These are phyloP conservation scores for Parathielavia appendiculata DNA, from an alignment of 495 filamentous ascomycete species.

Conservation along the genomic window DNA sequence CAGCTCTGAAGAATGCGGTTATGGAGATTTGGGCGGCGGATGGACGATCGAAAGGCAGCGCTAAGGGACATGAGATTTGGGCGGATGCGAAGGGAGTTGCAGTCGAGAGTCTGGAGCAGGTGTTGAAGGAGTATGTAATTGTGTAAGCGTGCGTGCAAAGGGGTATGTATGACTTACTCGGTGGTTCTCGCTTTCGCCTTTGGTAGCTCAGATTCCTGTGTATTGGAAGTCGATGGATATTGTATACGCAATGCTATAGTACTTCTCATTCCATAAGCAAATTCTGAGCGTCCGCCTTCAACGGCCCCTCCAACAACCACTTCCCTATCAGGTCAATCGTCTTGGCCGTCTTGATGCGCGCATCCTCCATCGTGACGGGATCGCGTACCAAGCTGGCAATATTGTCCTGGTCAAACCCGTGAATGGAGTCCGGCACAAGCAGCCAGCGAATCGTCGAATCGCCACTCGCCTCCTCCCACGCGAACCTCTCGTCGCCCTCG, in stretches of 20 bases:
- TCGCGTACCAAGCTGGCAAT: conserved; percentile 13
- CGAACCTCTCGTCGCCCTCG: conserved; percentile 35
- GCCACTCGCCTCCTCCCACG: conserved; percentile 28
- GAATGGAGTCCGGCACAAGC: conserved; percentile 38
- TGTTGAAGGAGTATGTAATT: conserved; percentile 23
- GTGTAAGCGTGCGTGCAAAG: conserved; percentile 9
- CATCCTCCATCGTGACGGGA: conserved; percentile 26
- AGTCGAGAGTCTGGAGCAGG: conserved; percentile 2
- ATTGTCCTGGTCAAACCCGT: conserved; percentile 35
- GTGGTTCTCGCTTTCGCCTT: too few species aligned
- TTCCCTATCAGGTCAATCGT: conserved; percentile 32
- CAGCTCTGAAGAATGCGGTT: conserved; percentile 36
- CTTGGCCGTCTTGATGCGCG: conserved; percentile 31
- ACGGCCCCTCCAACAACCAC: conserved; percentile 29
- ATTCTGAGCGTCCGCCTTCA: conserved; percentile 1
- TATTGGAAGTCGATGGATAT: too few species aligned
- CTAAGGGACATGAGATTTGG: conserved; percentile 22
- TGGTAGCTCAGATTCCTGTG: too few species aligned
- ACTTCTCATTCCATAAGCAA: not conserved
- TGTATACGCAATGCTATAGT: too few species aligned
- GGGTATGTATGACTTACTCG: not conserved
- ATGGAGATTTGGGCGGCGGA: conserved; percentile 45
- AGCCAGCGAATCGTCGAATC: conserved; percentile 34
- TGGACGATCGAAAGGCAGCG: conserved; percentile 17
- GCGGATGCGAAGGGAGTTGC: not conserved